A percentile compares a stretch with the other conserved stretches of the same genome.
Conservation (phyloP, 345 rosid genomes). For the Brassica carinata region DNA sequence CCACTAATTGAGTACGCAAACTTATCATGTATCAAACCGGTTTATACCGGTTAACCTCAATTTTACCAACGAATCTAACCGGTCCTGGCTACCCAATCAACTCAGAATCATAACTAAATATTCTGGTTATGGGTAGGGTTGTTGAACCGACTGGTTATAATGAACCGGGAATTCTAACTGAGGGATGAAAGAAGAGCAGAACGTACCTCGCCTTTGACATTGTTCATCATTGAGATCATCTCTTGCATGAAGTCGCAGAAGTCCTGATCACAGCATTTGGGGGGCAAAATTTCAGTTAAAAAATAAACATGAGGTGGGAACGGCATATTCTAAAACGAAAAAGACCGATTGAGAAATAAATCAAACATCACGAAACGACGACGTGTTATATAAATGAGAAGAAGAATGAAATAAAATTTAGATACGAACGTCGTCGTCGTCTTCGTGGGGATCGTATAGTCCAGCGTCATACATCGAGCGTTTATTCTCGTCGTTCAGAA, state of each 20-base stretch:
- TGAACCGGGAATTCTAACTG: background rate
- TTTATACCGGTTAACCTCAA: background rate
- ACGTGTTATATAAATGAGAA: background rate
- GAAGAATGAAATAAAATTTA: background rate
- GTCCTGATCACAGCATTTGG: constrained; percentile 49
- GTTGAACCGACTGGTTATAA: constrained; percentile 9
- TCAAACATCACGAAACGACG: background rate
- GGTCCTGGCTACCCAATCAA: background rate
- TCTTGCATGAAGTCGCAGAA: constrained; percentile 89
- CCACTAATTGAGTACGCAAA: background rate
- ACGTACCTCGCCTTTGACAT: constrained; percentile 73
- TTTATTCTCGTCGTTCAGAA: constrained; percentile 64
- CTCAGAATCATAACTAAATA: background rate
- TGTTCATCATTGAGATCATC: constrained; percentile 90
- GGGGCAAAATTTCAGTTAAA: background rate
- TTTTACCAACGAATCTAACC: background rate
- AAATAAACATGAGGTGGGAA: background rate
- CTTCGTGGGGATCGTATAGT: constrained; percentile 79
- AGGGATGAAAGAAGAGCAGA: background rate
- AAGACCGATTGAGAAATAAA: background rate
- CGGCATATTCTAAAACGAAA: background rate
- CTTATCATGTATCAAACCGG: background rate
- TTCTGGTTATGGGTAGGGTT: background rate
- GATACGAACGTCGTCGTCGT: constrained; percentile 69
- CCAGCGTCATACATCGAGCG: constrained; percentile 84